A percentile compares a stretch with the other conserved stretches of the same genome.
phyloP scores from a whole-genome alignment of 2,329 filamentous ascomycete genomes.

The Aspergillus puulaauensis region DNA sequence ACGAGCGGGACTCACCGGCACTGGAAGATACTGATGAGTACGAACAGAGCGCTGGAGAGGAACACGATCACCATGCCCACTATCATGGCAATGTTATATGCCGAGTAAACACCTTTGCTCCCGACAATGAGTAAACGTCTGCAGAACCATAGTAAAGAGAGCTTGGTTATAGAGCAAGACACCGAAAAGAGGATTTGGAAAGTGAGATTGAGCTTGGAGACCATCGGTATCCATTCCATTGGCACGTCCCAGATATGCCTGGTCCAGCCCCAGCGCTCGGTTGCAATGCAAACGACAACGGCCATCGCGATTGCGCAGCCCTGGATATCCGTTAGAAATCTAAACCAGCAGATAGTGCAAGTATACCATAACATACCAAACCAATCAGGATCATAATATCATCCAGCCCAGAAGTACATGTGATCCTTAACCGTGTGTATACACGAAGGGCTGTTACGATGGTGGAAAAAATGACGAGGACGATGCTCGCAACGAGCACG shows the following conservation, averaged over 20 bases:
- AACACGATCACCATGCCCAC: slow-evolving; percentile 32
- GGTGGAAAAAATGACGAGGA: slow-evolving; percentile 42
- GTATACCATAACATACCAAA: slow-evolving; percentile 31
- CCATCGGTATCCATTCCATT: slow-evolving; percentile 23
- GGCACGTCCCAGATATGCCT: slow-evolving; percentile 45
- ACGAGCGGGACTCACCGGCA: slow-evolving; percentile 36
- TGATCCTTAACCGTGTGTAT: slow-evolving; percentile 47
- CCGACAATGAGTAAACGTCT: slow-evolving; percentile 31
- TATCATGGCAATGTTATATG: slow-evolving; percentile 25
- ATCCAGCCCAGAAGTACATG: slow-evolving; percentile 48
- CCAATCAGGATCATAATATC: slow-evolving; percentile 48
- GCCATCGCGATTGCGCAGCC: slow-evolving; percentile 38
- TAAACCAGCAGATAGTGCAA: not conserved
- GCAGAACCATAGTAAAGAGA: slow-evolving; percentile 41
- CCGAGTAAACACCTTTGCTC: slow-evolving; percentile 25
- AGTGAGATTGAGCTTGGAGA: slow-evolving; percentile 37
- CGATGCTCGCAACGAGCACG: slow-evolving; percentile 42
- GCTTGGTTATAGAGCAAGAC: slow-evolving; percentile 36
- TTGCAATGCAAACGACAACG: slow-evolving; percentile 32
- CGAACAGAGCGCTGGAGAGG: slow-evolving; percentile 30
- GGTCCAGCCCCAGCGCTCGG: slow-evolving; percentile 36
- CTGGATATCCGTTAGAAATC: slow-evolving; percentile 17
- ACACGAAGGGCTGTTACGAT: slow-evolving; percentile 45
- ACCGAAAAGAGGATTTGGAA: slow-evolving; percentile 39
- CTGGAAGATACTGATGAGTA: slow-evolving; percentile 38